Percentiles rank a stretch among this genome's conserved stretches.
Evolutionary conservation across 331 rosid genomes (phyloP).

Genomic region (Quercus tomentella): DNA sequence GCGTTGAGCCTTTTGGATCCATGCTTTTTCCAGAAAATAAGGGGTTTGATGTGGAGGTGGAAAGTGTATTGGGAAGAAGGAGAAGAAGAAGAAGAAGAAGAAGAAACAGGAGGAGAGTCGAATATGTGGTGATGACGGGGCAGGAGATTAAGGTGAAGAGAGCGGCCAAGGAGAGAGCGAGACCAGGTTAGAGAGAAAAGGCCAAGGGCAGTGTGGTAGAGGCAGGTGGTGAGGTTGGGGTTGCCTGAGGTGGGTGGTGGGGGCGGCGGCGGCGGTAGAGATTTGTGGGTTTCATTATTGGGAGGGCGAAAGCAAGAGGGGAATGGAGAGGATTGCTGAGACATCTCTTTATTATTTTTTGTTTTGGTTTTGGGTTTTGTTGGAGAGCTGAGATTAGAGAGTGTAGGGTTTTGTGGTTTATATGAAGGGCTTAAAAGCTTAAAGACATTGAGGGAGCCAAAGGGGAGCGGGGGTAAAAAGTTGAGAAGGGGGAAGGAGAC

Average conservation of each 20-base stretch:
- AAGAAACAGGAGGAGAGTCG: constrained; percentile 42
- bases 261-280: not conserved
- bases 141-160: constrained; percentile 63
- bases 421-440: not conserved
- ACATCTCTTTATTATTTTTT: constrained; percentile 24
- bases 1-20: constrained; percentile 63
- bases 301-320: constrained; percentile 71
- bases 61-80: constrained; percentile 27
- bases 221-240: constrained; percentile 65
- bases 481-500: not conserved
- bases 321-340: constrained; percentile 46
- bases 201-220: constrained; percentile 73
- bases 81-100: not conserved
- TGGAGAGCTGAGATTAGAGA: not conserved
- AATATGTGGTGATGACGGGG: constrained; percentile 39
- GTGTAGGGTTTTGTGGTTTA: not conserved
- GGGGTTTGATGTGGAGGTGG: constrained; percentile 70
- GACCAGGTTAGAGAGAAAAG: constrained; percentile 77
- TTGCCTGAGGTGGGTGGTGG: constrained; percentile 44
- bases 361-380: not conserved
- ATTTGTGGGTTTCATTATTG: constrained; percentile 16
- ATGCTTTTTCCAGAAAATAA: constrained; percentile 78
- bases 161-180: constrained; percentile 72
- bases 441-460: not conserved
- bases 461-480: not conserved